A percentile compares a stretch with the other conserved stretches of the same genome.
These are phyloP conservation scores for Fusarium avenaceum DNA, from an alignment of 2,329 filamentous ascomycete species.

Conservation along the genomic window DNA sequence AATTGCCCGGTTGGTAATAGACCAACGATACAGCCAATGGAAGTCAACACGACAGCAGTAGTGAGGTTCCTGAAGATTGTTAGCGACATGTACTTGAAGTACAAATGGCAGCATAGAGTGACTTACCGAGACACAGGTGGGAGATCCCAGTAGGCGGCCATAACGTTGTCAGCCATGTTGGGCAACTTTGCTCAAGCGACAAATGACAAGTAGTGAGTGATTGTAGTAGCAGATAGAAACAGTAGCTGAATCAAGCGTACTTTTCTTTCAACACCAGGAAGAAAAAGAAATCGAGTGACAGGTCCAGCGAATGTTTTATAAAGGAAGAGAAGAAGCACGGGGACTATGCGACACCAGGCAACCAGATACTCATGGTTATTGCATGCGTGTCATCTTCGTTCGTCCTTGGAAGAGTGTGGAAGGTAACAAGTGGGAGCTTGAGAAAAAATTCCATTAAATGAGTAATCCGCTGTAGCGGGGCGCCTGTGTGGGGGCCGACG, in stretches of 20 bases:
- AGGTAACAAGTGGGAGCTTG: constrained; percentile 26
- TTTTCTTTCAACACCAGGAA: constrained; percentile 3
- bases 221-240: constrained; percentile 27
- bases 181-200: constrained; percentile 51
- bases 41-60: constrained; percentile 71
- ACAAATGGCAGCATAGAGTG: not conserved
- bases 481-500: constrained; percentile 26
- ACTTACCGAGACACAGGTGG: constrained; percentile 60
- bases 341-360: constrained; percentile 46
- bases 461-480: constrained; percentile 46
- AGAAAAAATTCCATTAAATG: constrained; percentile 46
- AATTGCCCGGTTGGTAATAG: constrained; percentile 65
- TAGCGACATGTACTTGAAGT: constrained; percentile 27
- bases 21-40: constrained; percentile 69
- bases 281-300: constrained; percentile 17
- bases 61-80: constrained; percentile 72
- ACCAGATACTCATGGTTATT: constrained; percentile 52
- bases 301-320: constrained; percentile 32
- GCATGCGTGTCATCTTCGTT: constrained; percentile 55
- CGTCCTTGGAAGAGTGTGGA: constrained; percentile 42
- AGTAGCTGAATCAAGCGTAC: constrained; percentile 33
- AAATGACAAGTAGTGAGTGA: constrained; percentile 2
- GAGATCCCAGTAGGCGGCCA: constrained; percentile 57
- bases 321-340: constrained; percentile 39
- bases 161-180: constrained; percentile 51